Evolutionary conservation across 1,139 yeast genomes (phyloP).

Genomic region (Pichia sp.): DNA sequence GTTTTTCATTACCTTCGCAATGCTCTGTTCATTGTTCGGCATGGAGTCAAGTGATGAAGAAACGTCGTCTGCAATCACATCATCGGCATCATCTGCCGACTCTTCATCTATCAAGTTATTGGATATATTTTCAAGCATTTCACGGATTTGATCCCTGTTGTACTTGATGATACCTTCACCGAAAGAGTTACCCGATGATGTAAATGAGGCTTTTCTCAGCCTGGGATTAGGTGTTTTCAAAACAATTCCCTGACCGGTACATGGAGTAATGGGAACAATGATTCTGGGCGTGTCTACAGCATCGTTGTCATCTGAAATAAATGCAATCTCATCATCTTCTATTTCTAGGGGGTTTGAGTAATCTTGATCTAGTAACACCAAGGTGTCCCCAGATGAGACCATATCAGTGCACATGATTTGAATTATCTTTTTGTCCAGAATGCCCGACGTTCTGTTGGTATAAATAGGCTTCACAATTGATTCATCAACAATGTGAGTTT

Average conservation of each 20-base stretch:
- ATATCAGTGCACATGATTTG: constrained; percentile 13
- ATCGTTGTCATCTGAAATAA: constrained; percentile 6
- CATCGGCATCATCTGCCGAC: constrained; percentile 12
- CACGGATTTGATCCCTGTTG: constrained; percentile 25
- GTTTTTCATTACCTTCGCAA: background rate
- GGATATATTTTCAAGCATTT: constrained; percentile 23
- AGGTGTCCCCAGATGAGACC: background rate
- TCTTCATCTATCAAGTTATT: constrained; percentile 12
- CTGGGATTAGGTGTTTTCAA: background rate
- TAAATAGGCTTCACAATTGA: constrained; percentile 17
- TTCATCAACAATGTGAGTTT: constrained; percentile 12
- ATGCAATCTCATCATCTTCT: constrained; percentile 13
- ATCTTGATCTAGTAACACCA: constrained; percentile 8
- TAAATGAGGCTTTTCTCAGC: constrained; percentile 21
- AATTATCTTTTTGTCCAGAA: constrained; percentile 17
- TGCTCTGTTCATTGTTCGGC: no score
- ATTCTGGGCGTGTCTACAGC: constrained; percentile 9
- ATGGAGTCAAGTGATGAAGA: no score
- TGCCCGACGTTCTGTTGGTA: constrained; percentile 13
- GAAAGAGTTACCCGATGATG: constrained; percentile 28
- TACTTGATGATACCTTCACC: constrained; percentile 29
- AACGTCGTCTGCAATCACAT: no score
- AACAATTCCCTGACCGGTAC: background rate
- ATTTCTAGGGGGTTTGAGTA: constrained; percentile 16
- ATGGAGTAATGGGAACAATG: constrained; percentile 7